Percentiles rank a stretch among this genome's conserved stretches.
Conservation (phyloP, 106 monocot genomes). For the Vanilla planifolia region DNA sequence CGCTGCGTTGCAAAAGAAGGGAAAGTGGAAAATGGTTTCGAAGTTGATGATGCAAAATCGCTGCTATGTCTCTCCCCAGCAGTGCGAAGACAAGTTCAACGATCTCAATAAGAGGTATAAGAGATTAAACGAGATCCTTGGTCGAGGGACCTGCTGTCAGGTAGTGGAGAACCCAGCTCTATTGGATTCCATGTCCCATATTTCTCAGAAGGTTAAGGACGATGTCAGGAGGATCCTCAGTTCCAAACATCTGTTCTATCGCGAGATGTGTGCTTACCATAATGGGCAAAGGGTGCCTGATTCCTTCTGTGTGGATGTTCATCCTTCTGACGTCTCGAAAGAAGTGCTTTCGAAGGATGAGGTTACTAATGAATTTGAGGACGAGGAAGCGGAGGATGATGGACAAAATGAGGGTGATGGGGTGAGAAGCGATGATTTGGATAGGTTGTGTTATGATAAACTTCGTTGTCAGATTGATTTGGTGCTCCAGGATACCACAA, state of each 20-base stretch:
- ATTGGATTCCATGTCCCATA: slow-evolving; percentile 47
- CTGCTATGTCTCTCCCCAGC: slow-evolving; percentile 78
- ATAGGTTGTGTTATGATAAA: background rate
- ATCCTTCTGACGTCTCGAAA: background rate
- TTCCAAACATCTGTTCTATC: slow-evolving; percentile 87
- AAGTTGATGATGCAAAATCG: slow-evolving; percentile 63
- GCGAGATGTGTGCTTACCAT: slow-evolving; percentile 92
- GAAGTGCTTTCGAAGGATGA: no score
- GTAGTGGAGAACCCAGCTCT: slow-evolving; percentile 71
- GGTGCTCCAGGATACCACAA: background rate
- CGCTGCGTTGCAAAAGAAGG: slow-evolving; percentile 60
- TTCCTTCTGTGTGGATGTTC: background rate
- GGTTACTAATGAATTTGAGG: background rate
- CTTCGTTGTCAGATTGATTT: background rate
- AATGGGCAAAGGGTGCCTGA: slow-evolving; percentile 38
- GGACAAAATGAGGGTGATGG: background rate
- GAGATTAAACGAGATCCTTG: slow-evolving; percentile 71
- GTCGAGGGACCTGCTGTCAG: slow-evolving; percentile 74
- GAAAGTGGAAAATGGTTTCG: slow-evolving; percentile 81
- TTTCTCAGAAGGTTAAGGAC: slow-evolving; percentile 68
- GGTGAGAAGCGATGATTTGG: slow-evolving; percentile 2
- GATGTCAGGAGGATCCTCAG: slow-evolving; percentile 79
- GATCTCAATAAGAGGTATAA: slow-evolving; percentile 92
- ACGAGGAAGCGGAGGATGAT: slow-evolving; percentile 3
- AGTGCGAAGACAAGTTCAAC: slow-evolving; percentile 95